These are phyloP conservation scores for Rhizophagus prolifer DNA, from an alignment of 192 early-diverging fungal genomes.

Conservation along the genomic window DNA sequence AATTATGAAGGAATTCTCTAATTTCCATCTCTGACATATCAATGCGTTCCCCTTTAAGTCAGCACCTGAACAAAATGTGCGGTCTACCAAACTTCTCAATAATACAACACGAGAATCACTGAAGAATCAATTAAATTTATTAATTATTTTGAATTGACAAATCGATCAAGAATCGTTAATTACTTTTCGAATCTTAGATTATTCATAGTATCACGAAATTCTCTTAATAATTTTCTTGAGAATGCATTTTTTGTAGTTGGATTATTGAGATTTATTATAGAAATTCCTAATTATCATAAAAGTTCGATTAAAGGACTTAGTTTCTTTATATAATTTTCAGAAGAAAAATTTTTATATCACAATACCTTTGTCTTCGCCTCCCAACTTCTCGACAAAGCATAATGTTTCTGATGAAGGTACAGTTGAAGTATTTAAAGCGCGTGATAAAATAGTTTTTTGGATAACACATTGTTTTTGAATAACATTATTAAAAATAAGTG, in stretches of 20 bases:
- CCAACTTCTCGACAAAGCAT: conserved; percentile 25
- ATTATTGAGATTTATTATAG: conserved; percentile 78
- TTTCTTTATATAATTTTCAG: neutral
- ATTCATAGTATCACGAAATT: conserved; percentile 68
- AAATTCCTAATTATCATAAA: conserved; percentile 61
- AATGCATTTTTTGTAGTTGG: conserved; percentile 88
- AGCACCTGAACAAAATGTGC: conserved; percentile 93
- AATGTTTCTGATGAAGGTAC: neutral
- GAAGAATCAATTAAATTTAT: conserved; percentile 4
- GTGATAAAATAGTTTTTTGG: neutral
- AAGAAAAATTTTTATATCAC: neutral
- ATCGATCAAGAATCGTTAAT: conserved; percentile 2
- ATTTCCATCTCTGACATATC: conserved; percentile 79
- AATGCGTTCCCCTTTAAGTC: conserved; percentile 90
- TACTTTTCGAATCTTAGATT: conserved; percentile 65
- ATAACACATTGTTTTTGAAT: neutral
- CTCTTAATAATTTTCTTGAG: conserved; percentile 69
- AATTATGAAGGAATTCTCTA: conserved; percentile 73
- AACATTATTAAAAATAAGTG: neutral
- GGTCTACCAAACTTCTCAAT: conserved; percentile 71
- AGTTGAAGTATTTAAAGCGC: neutral
- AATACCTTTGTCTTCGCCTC: conserved; percentile 24
- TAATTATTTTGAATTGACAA: neutral
- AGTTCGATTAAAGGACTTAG: neutral
- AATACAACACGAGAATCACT: conserved; percentile 76